These are phyloP conservation scores for Vaccinium macrocarpon DNA, from an alignment of 148 eudicot species.

Conservation along the genomic window DNA sequence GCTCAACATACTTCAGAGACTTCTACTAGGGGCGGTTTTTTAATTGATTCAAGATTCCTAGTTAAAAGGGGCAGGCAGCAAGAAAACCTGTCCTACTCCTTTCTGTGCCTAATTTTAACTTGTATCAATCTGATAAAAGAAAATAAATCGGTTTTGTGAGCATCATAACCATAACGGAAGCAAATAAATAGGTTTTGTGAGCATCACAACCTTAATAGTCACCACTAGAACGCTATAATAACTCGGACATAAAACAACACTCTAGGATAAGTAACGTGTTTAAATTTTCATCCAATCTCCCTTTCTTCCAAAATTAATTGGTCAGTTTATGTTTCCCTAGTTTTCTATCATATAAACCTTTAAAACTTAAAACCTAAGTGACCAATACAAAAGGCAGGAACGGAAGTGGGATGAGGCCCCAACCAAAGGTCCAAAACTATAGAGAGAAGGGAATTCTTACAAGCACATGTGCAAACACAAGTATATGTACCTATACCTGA, in stretches of 20 bases:
- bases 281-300: neutral
- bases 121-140: neutral
- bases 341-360: neutral
- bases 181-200: neutral
- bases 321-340: neutral
- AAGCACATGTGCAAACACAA: no score
- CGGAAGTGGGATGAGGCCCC: neutral
- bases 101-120: neutral
- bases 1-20: neutral
- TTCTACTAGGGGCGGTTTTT: neutral
- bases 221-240: neutral
- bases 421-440: neutral
- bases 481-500: no score
- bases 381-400: neutral
- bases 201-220: neutral
- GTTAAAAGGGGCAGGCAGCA: neutral
- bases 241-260: neutral
- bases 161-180: neutral
- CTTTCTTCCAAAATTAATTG: neutral
- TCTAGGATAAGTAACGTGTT: neutral
- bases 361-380: neutral
- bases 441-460: no score
- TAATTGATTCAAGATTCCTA: neutral
- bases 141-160: neutral
- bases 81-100: neutral